Evolutionary conservation across 257 asterid genomes (phyloP), one percentile per base, ranked within the genome.

Genomic region (Jacaranda mimosifolia): DNA sequence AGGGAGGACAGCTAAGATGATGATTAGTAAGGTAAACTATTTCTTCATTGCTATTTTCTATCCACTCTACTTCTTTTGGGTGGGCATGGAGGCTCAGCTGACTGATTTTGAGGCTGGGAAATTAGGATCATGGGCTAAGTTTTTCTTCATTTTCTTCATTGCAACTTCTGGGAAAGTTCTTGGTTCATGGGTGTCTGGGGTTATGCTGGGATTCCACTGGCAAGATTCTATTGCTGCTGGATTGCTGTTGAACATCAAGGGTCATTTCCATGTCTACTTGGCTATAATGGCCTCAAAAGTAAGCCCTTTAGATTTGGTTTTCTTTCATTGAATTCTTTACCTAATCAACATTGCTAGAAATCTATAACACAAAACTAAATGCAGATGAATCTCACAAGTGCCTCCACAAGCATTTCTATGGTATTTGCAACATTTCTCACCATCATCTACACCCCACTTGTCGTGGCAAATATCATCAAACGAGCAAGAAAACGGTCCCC

Each of bases 31-130:
- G 59, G 92, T 90, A 71, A 91, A 95, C 72, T 90, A 95, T 73
- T 84, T 95, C 69, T 91, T 89, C 59, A 39, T 74, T 48, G 91
- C 97, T 19, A 86, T 91, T 4, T 87, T 95, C 64, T 87, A 87
- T 43, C 98, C 99, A 7, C 83, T 93, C 7, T 89, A 93, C 86
- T 95, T 93, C 91, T 88, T 93, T 38, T 95, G 98, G 98, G 96
- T 89, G 0, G 99, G 99, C 4, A 80, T 79, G 5, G 82, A 83
- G 68, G 92, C 92, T 12, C 88, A 86, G 59, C 66, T 95, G 1
- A 40, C 75, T 1, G 49, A 79, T 13, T 90, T 85, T 26, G 79
- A 82, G 42, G 90, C 71, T 12, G 75, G 85, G 3, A 83, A 49
- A 8, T 7, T 79, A 6, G 65, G 17, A 32, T 74, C 93, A 13